Conservation (phyloP, 23 red algal genomes). For the Agarophyton chilense region DNA sequence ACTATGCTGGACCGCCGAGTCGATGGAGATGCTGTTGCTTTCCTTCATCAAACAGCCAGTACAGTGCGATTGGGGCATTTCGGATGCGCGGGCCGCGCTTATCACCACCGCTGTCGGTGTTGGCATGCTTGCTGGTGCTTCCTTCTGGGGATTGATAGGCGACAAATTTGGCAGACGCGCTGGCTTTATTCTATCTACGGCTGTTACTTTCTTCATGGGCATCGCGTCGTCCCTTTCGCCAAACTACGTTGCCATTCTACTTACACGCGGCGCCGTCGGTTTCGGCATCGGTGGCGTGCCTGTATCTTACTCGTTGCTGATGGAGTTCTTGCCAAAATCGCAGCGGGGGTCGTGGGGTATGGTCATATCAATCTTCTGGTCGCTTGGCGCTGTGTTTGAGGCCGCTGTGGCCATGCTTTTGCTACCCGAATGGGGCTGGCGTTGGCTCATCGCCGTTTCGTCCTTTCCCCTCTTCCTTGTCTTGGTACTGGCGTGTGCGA, state of each 20-base stretch:
- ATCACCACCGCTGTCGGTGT: constrained; percentile 49
- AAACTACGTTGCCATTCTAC: constrained; percentile 34
- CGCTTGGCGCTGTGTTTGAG: constrained; percentile 66
- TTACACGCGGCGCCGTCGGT: constrained; percentile 46
- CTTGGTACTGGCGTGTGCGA: neutral
- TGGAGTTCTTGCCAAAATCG: constrained; percentile 57
- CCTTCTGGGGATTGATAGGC: constrained; percentile 44
- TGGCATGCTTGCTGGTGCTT: constrained; percentile 56
- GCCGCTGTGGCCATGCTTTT: constrained; percentile 39
- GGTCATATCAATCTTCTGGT: constrained; percentile 57
- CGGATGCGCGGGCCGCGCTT: constrained; percentile 51
- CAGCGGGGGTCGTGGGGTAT: constrained; percentile 63
- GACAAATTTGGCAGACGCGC: constrained; percentile 42
- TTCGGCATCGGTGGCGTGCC: constrained; percentile 78
- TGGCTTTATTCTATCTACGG: constrained; percentile 52
- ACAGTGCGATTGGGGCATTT: constrained; percentile 61
- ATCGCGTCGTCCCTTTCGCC: constrained; percentile 32
- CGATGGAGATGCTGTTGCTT: constrained; percentile 76
- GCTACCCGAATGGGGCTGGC: constrained; percentile 52
- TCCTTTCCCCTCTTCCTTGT: constrained; percentile 33
- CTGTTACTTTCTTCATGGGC: constrained; percentile 46
- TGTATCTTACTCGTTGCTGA: constrained; percentile 50
- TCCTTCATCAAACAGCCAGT: constrained; percentile 63
- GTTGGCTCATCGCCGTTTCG: constrained; percentile 58
- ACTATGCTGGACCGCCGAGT: constrained; percentile 69